Base-by-base conservation (phyloP, 345 rosid genomes). In the Hypericum androsaemum region DNA sequence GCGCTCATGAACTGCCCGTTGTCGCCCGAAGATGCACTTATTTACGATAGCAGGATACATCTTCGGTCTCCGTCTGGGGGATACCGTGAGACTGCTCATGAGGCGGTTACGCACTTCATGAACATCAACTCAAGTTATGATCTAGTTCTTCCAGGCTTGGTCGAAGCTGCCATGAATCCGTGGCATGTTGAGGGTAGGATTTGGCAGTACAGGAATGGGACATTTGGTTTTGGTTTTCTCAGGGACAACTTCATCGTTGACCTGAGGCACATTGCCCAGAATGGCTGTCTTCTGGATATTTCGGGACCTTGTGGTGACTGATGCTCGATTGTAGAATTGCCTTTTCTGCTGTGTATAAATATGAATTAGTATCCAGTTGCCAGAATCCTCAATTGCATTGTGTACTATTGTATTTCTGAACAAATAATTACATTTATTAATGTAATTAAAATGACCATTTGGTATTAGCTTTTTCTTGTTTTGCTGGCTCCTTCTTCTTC, bases 211-310 rank as follows among this genome's bases (percentile, higher is more conserved):
- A 66, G 40, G 56, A 67, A 84, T 40, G 95, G 89, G 47, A 74
- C 86, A 5, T 87, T 90, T 17, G 84, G 95, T 12, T 90, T 80
- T 39, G 98, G 95, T 39, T 84, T 82, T 74, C 81, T 87, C 60
- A 56, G 61, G 52, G 92, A 87, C 65, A 81, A 78, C 56, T 74
- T 72, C 43, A 56, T 87, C 22, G 57, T 71, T 38, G 89, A 90
- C 72, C 66, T 87, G 64, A 82, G 76, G 62, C 84, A 63, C 47
- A 72, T 90, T 61, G 73, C 73, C 38, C 67, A 57, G 47, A 77
- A 80, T 79, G 83, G 83, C 48, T 48, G 60, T 56, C 77, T 89
- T 36, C 83, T 80, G 17, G 80, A 82, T 56, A 56, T 70, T n/a
- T 39, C 60, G 37, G 50, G 54, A 48, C 52, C 49, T 56, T 66